Evolutionary conservation across 805 yeast species (phyloP), one percentile per base, ranked within the genome.

Genomic region (Ogataea methylovora): DNA sequence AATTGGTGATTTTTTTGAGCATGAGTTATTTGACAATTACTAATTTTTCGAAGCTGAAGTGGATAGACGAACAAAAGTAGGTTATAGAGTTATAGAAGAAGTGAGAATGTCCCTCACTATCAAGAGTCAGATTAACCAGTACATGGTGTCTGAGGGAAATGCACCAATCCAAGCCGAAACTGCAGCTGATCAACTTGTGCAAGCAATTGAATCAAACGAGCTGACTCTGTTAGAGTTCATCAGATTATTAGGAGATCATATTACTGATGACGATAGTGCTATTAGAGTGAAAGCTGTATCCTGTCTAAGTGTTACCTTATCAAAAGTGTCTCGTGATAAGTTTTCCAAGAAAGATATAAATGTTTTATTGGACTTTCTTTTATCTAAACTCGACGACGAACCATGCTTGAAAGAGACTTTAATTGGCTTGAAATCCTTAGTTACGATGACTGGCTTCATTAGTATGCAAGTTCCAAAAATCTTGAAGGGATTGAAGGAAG

Each of bases 341-440:
- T 47, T 59, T 8, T 47, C 46, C n/a, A 51, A 58, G 15, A 70
- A 68, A 30, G 82, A 76, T 44, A 56, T 73, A 8, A 48, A 54
- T 18, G 79, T 73, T 10, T 54, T 76, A 34, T 36, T 69, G 13
- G 67, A 70, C 5, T 90, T 90, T 53, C 70, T 76, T 36, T 39
- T 69, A 12, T 75, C 77, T 13, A 81, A 90, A 43, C 54, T 85
- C 16, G 82, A 76, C 10, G 96, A 87, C 48, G 63, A 67, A 12
- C 56, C 64, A 4, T 67, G 81, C 28, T 48, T 76, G 21, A 60
- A 60, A 25, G 73, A 73, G 39, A 68, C 79, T 1, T 53, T 81
- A 3, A 51, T 48, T 8, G 87, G 86, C 0, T 42, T 88, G 7
- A 49, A 48, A 13, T 63, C 76, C 1, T 52, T 86, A 10, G 60